Base-by-base conservation (phyloP, 257 asterid genomes). In the Petunia axillaris region DNA sequence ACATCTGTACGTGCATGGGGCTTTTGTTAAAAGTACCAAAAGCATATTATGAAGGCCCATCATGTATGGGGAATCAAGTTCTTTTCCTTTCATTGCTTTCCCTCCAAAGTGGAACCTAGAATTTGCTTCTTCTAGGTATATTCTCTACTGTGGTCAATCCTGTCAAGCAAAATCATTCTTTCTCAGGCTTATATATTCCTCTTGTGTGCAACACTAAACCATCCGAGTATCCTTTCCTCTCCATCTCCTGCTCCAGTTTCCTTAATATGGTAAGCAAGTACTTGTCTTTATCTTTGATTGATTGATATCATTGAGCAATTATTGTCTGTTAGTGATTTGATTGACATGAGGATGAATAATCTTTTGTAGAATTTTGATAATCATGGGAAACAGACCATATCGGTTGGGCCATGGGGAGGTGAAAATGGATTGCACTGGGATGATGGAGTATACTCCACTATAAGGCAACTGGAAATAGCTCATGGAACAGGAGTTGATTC, bases 341-440 rank as follows among this genome's bases (percentile, higher is more conserved):
- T 62, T 67, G 67, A 50, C 16, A 2, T 64, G 58, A 75, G 44
- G 35, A 46, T 76, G n/a, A 66, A 41, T 37, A 36, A 41, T 41
- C 36, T 7, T 78, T 66, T 70, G n/a, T 87, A 91, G 90, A 82
- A 25, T 73, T 57, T 79, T 50, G 92, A 86, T 81, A 83, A 83
- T 16, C 65, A 78, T 63, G 89, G 87, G 7, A 86, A 88, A 67
- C 84, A 80, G 35, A 62, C 85, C 52, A 64, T 83, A 50, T 76
- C 93, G 15, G 82, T 89, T 11, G 98, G 98, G 85, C 97, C 98
- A 64, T 91, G 97, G 96, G 98, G 98, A 55, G 97, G 96, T 48
- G 89, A 82, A 53, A 91, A 83, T 44, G 98, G 97, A 64, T 70
- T 76, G 71, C 87, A 84, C 48, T 94, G 97, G 97, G 96, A 93